These are phyloP conservation scores for Calonectria crousiana DNA, from an alignment of 2,329 filamentous ascomycete genomes.

Conservation along the genomic window DNA sequence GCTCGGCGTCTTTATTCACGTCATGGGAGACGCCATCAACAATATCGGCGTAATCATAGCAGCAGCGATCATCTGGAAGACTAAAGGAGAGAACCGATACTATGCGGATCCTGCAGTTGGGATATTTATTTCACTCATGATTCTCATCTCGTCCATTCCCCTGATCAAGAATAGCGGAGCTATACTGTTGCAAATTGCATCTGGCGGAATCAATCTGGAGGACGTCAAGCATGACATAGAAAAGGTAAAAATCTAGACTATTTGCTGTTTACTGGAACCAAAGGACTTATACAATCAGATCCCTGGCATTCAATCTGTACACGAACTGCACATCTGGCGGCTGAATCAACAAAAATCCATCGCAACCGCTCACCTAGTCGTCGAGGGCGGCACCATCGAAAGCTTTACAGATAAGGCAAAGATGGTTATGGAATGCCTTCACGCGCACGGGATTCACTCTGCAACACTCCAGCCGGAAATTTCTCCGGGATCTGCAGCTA, in stretches of 20 bases:
- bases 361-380: slow-evolving; percentile 76
- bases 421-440: slow-evolving; percentile 76
- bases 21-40: slow-evolving; percentile 80
- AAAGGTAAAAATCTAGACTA: slow-evolving; percentile 55
- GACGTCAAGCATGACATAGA: slow-evolving; percentile 79
- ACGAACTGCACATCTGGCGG: slow-evolving; percentile 81
- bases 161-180: slow-evolving; percentile 71
- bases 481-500: slow-evolving; percentile 26
- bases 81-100: slow-evolving; percentile 67
- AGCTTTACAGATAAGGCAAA: slow-evolving; percentile 72
- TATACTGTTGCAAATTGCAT: slow-evolving; percentile 77
- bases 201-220: slow-evolving; percentile 67
- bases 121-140: slow-evolving; percentile 79
- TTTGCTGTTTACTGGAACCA: background rate
- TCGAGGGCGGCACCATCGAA: slow-evolving; percentile 67
- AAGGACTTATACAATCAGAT: slow-evolving; percentile 59
- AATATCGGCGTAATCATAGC: slow-evolving; percentile 81
- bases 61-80: slow-evolving; percentile 77
- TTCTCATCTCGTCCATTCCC: slow-evolving; percentile 72
- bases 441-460: slow-evolving; percentile 80
- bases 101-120: slow-evolving; percentile 80
- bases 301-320: slow-evolving; percentile 73
- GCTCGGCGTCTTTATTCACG: slow-evolving; percentile 77
- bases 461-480: slow-evolving; percentile 77
- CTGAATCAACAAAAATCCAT: slow-evolving; percentile 78